Evolutionary conservation across 2,329 filamentous ascomycete species (phyloP).

Genomic region (Fusarium pilosicola): DNA sequence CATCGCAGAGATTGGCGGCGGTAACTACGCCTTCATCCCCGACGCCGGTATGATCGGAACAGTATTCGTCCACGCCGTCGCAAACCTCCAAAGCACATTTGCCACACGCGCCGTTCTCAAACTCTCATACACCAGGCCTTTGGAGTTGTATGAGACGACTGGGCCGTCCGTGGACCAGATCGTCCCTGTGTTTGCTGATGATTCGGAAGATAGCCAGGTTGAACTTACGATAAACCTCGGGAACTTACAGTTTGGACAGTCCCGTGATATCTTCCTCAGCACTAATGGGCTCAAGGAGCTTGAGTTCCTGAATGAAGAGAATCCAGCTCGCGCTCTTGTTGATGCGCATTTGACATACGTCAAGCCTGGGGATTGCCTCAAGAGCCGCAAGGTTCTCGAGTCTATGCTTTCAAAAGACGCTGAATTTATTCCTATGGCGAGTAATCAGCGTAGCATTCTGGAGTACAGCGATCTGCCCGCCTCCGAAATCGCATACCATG

Average conservation of each 20-base stretch:
- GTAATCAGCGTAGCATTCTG: slow-evolving; percentile 28
- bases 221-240: slow-evolving; percentile 56
- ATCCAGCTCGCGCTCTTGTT: slow-evolving; percentile 42
- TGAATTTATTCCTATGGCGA: background rate
- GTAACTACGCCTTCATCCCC: slow-evolving; percentile 70
- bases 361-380: slow-evolving; percentile 26
- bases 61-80: slow-evolving; percentile 70
- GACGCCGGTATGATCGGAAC: slow-evolving; percentile 72
- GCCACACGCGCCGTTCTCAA: slow-evolving; percentile 58
- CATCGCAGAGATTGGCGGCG: slow-evolving; percentile 66
- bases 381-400: background rate
- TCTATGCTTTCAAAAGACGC: background rate
- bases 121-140: slow-evolving; percentile 50
- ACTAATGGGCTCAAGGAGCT: slow-evolving; percentile 41
- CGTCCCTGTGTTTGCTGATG: slow-evolving; percentile 30
- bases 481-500: slow-evolving; percentile 60
- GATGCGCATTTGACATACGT: slow-evolving; percentile 50
- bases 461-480: slow-evolving; percentile 41
- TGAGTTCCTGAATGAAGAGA: background rate
- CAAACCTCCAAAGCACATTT: slow-evolving; percentile 68
- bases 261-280: slow-evolving; percentile 63
- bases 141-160: slow-evolving; percentile 53
- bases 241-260: slow-evolving; percentile 70
- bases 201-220: slow-evolving; percentile 14
- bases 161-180: slow-evolving; percentile 53